phyloP scores from a whole-genome alignment of 495 filamentous ascomycete species.

The Hypoxylon intermedium region DNA sequence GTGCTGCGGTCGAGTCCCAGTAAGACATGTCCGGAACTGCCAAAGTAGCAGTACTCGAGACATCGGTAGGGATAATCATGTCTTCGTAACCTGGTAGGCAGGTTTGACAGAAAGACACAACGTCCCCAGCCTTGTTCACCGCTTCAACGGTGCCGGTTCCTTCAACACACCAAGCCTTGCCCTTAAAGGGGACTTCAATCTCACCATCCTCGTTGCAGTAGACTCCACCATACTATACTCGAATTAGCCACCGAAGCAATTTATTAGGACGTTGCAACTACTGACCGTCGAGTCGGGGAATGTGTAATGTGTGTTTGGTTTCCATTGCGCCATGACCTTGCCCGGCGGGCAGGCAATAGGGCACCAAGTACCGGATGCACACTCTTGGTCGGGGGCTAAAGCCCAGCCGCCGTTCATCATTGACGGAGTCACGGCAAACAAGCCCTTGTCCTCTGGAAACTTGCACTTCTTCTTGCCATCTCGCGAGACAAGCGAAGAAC shows the following conservation, averaged over 20 bases:
- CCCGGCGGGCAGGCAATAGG: conserved; percentile 80
- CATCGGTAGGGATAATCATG: conserved; percentile 82
- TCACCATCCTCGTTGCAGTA: conserved; percentile 73
- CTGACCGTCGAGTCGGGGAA: conserved; percentile 79
- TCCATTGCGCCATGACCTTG: conserved; percentile 82
- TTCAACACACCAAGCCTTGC: conserved; percentile 73
- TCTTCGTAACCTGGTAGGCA: conserved; percentile 86
- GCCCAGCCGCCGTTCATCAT: conserved; percentile 78
- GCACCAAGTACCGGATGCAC: conserved; percentile 73
- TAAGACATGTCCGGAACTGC: conserved; percentile 76
- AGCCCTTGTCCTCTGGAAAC: conserved; percentile 71
- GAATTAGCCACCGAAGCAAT: conserved; percentile 36
- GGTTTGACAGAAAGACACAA: conserved; percentile 81
- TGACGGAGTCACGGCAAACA: conserved; percentile 72
- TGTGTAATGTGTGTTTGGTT: conserved; percentile 69
- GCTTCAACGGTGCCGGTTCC: conserved; percentile 70
- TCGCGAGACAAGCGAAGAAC: conserved; percentile 37
- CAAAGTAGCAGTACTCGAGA: conserved; percentile 60
- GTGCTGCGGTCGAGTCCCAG: conserved; percentile 76
- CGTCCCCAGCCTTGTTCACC: conserved; percentile 66
- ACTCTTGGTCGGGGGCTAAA: conserved; percentile 78
- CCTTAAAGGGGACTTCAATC: conserved; percentile 74
- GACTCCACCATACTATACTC: conserved; percentile 72
- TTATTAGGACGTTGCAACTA: conserved; percentile 13
- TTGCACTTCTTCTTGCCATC: conserved; percentile 61